Conservation (phyloP, 2,329 filamentous ascomycete genomes). For the Fusarium equiseti region DNA sequence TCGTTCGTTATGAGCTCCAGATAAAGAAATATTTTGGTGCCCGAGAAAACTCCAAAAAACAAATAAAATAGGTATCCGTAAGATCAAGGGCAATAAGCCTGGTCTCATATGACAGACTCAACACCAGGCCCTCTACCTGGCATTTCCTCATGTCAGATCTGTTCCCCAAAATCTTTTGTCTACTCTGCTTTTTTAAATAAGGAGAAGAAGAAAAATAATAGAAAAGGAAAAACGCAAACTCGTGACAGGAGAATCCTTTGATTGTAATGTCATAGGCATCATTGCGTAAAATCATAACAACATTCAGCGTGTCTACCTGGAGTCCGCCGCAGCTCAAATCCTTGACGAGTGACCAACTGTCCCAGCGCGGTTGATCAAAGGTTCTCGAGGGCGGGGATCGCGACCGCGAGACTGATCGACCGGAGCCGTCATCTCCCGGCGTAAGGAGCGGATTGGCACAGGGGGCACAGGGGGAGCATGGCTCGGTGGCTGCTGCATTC, state of each 20-base stretch:
- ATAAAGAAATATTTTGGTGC: slow-evolving; percentile 11
- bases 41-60: slow-evolving; percentile 6
- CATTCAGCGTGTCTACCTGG: background rate
- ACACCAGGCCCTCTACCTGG: background rate
- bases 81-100: background rate
- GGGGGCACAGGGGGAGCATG: slow-evolving; percentile 46
- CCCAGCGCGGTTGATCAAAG: slow-evolving; percentile 51
- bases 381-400: slow-evolving; percentile 47
- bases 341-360: slow-evolving; percentile 35
- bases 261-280: slow-evolving; percentile 29
- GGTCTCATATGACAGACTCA: background rate
- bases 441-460: slow-evolving; percentile 46
- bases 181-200: background rate
- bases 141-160: background rate
- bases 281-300: slow-evolving; percentile 40
- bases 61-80: slow-evolving; percentile 15
- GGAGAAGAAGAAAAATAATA: too few species aligned
- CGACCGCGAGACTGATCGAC: slow-evolving; percentile 42
- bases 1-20: background rate
- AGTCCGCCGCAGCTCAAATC: slow-evolving; percentile 14
- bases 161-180: background rate
- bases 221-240: background rate
- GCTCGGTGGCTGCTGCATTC: slow-evolving; percentile 28
- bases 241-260: slow-evolving; percentile 2
- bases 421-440: slow-evolving; percentile 44